These are phyloP conservation scores for Asclepias syriaca DNA, from an alignment of 257 asterid species.

Conservation along the genomic window DNA sequence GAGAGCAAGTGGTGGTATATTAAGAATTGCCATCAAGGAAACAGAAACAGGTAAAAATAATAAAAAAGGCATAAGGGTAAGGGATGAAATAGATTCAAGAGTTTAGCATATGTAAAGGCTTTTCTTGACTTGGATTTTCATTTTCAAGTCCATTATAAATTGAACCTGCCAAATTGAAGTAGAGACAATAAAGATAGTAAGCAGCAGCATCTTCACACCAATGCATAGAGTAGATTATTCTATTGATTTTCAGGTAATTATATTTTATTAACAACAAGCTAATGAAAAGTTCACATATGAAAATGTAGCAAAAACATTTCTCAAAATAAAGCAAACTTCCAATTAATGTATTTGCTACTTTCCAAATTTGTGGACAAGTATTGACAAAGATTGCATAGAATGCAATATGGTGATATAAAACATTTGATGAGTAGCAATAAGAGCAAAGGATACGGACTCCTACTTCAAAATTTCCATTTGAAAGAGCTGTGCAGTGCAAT, in stretches of 20 bases:
- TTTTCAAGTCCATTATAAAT: neutral
- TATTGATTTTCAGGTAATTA: neutral
- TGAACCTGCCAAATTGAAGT: neutral
- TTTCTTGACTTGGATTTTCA: neutral
- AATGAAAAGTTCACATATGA: neutral
- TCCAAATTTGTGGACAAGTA: neutral
- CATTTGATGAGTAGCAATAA: neutral
- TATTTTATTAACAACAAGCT: neutral
- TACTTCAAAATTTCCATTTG: conserved; percentile 91
- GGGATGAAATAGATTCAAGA: neutral
- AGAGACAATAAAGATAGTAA: neutral
- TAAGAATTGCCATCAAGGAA: neutral
- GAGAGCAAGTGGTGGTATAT: neutral
- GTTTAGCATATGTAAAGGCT: neutral
- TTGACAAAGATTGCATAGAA: neutral
- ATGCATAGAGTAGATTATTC: neutral
- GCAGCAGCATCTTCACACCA: neutral
- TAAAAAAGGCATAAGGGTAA: neutral
- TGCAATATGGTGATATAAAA: neutral
- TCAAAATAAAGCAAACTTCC: neutral
- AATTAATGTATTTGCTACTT: neutral
- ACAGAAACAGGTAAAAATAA: neutral
- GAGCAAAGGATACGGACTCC: conserved; percentile 92
- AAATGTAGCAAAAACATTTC: neutral
- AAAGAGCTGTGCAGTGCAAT: conserved; percentile 80